Evolutionary conservation across 495 filamentous ascomycete genomes (phyloP), one percentile per base, ranked within the genome.

Genomic region (Xylaria curta): DNA sequence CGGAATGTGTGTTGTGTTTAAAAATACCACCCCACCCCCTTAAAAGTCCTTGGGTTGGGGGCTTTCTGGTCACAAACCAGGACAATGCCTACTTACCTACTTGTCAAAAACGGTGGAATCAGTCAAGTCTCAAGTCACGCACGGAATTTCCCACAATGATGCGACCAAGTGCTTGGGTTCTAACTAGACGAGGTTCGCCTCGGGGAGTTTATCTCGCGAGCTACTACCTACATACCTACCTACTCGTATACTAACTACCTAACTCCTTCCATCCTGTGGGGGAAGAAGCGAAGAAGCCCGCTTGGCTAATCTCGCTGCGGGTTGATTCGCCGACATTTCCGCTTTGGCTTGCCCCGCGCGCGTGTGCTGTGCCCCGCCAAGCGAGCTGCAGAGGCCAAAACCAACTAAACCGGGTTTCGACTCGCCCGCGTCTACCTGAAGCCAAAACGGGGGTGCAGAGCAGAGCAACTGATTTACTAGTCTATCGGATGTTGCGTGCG

Each of bases 271-370:
- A 1, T 31, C 28, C 8, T n/a, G 54, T 33, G 6, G 28, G 31
- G 26, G 31, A n/a, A 15, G 17, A 12, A 62, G n/a, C n/a, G n/a
- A 36, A 15, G 28, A 24, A 44, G 38, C 19, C 38, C 60, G 19
- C 24, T 64, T 47, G 26, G 42, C 61, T 46, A 47, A 64, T 64
- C 61, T 47, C 44, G 42, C 17, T 5, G 64, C 64, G 49, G 65
- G 31, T 67, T 56, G 49, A 56, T 56, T 67, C 47, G 65, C 49
- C 65, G 36, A 54, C 36, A 42, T n/a, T 26, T 42, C 65, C 65
- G 65, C 33, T 12, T 21, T 33, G 2, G 13, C 4, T 64, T 64
- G 61, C 38, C 61, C 61, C 61, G 38, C 61, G 59, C 33, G 38
- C n/a, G n/a, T n/a, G n/a, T n/a, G n/a, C n/a, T n/a, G n/a, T 10